Evolutionary conservation across 345 rosid genomes (phyloP), one percentile per base, ranked within the genome.

Genomic region (rapeseed (Brassica napus)): DNA sequence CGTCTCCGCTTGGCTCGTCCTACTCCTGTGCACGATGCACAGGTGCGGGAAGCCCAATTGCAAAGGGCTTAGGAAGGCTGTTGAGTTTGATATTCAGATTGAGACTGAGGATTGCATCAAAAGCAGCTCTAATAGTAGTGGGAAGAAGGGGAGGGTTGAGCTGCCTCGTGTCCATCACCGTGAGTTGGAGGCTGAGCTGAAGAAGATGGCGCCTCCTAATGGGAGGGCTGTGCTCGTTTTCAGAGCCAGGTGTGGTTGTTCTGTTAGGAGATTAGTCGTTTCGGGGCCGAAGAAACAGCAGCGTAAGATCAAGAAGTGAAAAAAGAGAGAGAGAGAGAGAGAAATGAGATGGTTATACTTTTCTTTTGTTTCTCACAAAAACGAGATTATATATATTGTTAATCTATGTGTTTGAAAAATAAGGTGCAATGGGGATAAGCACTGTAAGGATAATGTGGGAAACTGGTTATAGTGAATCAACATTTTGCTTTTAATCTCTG

Each of bases 91-190:
- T 86, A 90, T 94, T 63, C 97, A 92, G 86, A 75, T 94, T 66
- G 97, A 94, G 86, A 94, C 97, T 0, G 98, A 92, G 82, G 94
- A 94, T 65, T 86, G 92, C 59, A 86, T 92, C 21, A 94, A 92
- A 87, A 91, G 86, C 64, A 91, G 86, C 64, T 88, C 89, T 0
- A 82, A 24, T 34, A 86, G 77, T 66, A 90, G 76, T 2, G 78
- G 72, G 18, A 85, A 82, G 18, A 88, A 72, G 34, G 88, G 89
- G 9, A 80, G 84, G 64, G 83, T 84, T 15, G 87, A 89, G 73
- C 73, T 89, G 84, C 93, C 90, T 21, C 90, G 85, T 16, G 86
- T 89, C 72, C 93, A 85, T 83, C 92, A 91, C 52, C 85, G 89
- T 1, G 90, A 89, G 67, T 69, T 91, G 85, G 91, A 89, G 72